phyloP scores from a whole-genome alignment of 495 filamentous ascomycete species.

The Talaromyces borbonicus region DNA sequence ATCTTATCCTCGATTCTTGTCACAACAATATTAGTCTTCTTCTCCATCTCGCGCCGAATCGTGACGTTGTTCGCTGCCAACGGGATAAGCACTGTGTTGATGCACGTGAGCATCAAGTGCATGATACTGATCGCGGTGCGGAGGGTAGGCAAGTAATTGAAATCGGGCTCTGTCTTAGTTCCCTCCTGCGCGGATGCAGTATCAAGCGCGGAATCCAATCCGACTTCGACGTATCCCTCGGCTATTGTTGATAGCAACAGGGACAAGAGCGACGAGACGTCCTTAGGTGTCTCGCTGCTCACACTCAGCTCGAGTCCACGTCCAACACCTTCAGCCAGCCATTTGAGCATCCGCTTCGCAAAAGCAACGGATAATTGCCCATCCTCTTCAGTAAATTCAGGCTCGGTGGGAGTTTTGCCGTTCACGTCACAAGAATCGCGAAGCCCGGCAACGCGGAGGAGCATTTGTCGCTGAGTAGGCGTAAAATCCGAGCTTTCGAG shows the following conservation, averaged over 20 bases:
- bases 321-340: slow-evolving; percentile 95
- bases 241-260: slow-evolving; percentile 84
- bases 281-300: slow-evolving; percentile 82
- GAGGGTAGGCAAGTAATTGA: slow-evolving; percentile 69
- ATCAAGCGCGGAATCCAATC: slow-evolving; percentile 77
- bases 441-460: slow-evolving; percentile 73
- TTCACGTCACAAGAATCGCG: slow-evolving; percentile 40
- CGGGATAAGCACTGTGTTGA: slow-evolving; percentile 81
- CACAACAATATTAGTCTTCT: slow-evolving; percentile 61
- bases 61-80: slow-evolving; percentile 82
- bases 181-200: slow-evolving; percentile 64
- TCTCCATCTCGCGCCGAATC: slow-evolving; percentile 82
- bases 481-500: slow-evolving; percentile 81
- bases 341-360: slow-evolving; percentile 93
- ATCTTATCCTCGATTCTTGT: slow-evolving; percentile 81
- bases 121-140: slow-evolving; percentile 79
- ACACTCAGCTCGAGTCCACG: slow-evolving; percentile 80
- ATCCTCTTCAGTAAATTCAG: slow-evolving; percentile 83
- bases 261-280: slow-evolving; percentile 77
- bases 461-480: slow-evolving; percentile 71
- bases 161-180: slow-evolving; percentile 74
- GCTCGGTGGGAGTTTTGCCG: slow-evolving; percentile 50
- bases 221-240: slow-evolving; percentile 89
- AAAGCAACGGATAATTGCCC: slow-evolving; percentile 72
- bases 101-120: slow-evolving; percentile 84